A percentile compares a stretch with the other conserved stretches of the same genome.
phyloP scores from a whole-genome alignment of 2,329 filamentous ascomycete species.

The Allantophomopsis cytisporea region DNA sequence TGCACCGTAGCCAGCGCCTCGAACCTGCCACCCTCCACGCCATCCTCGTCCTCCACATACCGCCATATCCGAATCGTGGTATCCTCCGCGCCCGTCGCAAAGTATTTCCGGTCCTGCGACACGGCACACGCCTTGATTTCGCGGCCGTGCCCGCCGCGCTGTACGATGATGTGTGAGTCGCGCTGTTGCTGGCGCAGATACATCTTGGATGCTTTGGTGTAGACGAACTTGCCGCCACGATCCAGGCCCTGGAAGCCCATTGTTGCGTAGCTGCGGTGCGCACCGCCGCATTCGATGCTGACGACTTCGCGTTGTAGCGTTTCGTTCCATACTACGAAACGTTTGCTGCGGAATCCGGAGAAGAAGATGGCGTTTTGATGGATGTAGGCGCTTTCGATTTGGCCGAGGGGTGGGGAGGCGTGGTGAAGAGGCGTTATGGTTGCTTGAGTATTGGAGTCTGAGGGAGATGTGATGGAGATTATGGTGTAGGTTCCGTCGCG shows the following conservation, averaged over 20 bases:
- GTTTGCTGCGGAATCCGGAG: constrained; percentile 68
- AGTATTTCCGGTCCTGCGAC: constrained; percentile 23
- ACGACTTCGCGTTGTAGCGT: constrained; percentile 55
- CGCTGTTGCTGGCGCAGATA: constrained; percentile 25
- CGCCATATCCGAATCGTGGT: constrained; percentile 64
- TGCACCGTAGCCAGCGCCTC: constrained; percentile 52
- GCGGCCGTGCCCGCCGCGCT: constrained; percentile 66
- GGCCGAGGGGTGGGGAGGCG: constrained; percentile 55
- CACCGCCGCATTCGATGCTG: constrained; percentile 69
- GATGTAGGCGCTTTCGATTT: constrained; percentile 45
- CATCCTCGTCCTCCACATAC: constrained; percentile 15
- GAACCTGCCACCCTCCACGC: constrained; percentile 4
- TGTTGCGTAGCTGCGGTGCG: constrained; percentile 63
- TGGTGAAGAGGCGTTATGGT: constrained; percentile 46
- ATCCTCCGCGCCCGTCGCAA: constrained; percentile 60
- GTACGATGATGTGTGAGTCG: constrained; percentile 34
- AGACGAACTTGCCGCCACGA: constrained; percentile 46
- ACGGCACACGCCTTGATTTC: constrained; percentile 61
- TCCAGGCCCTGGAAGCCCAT: constrained; percentile 7
- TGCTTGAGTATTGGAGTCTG: constrained; percentile 1
- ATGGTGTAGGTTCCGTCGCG: constrained; percentile 67
- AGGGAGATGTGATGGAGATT: constrained; percentile 18
- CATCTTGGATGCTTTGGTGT: constrained; percentile 52
- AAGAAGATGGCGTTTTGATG: constrained; percentile 28
- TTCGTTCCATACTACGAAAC: constrained; percentile 75